Base-by-base conservation (phyloP, 1,284 basidiomycete genomes). In the Apiotrichum domesticum region DNA sequence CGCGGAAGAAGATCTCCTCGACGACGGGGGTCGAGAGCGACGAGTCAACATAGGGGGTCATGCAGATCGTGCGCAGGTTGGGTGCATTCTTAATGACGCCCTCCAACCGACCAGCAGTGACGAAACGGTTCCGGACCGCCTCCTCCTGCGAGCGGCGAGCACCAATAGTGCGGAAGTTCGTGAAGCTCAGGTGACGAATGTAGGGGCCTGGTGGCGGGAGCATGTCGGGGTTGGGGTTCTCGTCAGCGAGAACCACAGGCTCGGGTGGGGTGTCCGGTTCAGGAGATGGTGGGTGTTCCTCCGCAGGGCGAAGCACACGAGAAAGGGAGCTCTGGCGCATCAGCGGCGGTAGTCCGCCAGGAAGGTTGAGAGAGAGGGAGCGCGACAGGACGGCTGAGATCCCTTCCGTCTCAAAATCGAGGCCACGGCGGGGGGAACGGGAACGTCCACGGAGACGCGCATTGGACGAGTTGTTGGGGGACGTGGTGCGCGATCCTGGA, bases 31-130 rank as follows among this genome's bases (percentile, higher is more conserved):
- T 79, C 7, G 86, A 87, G 46, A 96, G 79, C 1, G 92, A 86
- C 2, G 90, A 89, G 66, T 96, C 92, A 87, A 96, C 95, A 71
- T 94, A 96, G 73, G 95, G 92, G 0, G 91, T 95, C n/a, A 90
- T 90, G 35, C 90, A 90, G 63, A 95, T 88, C 2, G 85, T 81
- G 11, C 80, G 80, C 32, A 95, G 79, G 66, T 88, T 90, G 0
- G 89, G 89, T 74, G 87, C 85, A 81, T 93, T 90, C 88, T 90
- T 90, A 54, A 94, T 80, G 34, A 92, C 81, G 3, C 85, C 84
- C 61, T 88, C 83, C 4, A 98, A 81, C 49, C 93, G 83, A 54
- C 88, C 85, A 0, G 89, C 87, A 1, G 95, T 98, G 34, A 98
- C 94, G 69, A 95, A 98, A 13, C 94, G 87, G 62, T 86, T 86